Evolutionary conservation across 192 early-diverging fungal genomes (phyloP).

Genomic region (Oehlia diaphana): DNA sequence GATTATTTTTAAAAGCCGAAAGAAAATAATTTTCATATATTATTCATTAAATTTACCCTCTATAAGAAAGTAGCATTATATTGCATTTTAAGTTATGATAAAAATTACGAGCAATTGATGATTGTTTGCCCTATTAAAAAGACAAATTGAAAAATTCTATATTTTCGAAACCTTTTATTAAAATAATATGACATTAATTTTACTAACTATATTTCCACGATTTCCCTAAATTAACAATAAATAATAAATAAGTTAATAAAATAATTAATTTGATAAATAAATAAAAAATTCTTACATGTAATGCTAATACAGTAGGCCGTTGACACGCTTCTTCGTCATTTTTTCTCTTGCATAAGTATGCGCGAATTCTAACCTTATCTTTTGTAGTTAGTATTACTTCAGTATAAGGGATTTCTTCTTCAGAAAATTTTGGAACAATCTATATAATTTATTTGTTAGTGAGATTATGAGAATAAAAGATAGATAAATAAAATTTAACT

Average conservation of each 20-base stretch:
- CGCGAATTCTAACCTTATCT: constrained; percentile 80
- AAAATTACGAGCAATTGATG: constrained; percentile 84
- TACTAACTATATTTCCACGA: constrained; percentile 88
- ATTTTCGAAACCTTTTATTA: background rate
- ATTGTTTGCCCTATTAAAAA: constrained; percentile 76
- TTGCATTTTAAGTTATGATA: constrained; percentile 70
- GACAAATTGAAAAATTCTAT: constrained; percentile 1
- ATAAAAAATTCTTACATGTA: constrained; percentile 58
- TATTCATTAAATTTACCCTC: constrained; percentile 62
- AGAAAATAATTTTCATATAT: background rate
- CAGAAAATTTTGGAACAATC: constrained; percentile 61
- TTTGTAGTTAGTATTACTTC: constrained; percentile 70
- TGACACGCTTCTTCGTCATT: constrained; percentile 51
- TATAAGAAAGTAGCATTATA: constrained; percentile 94
- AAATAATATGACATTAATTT: background rate
- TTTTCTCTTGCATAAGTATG: constrained; percentile 71
- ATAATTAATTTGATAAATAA: no score
- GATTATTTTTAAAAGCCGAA: no score
- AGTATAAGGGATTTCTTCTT: constrained; percentile 56
- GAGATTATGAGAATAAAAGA: constrained; percentile 31
- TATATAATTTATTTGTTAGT: background rate
- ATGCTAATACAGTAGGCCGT: constrained; percentile 79
- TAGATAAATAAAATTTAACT: background rate
- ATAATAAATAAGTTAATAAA: background rate
- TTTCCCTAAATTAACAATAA: constrained; percentile 62